Percentiles rank a stretch among this genome's conserved stretches.
Conservation (phyloP, 2,329 filamentous ascomycete genomes). For the Fragosphaeria purpurea region DNA sequence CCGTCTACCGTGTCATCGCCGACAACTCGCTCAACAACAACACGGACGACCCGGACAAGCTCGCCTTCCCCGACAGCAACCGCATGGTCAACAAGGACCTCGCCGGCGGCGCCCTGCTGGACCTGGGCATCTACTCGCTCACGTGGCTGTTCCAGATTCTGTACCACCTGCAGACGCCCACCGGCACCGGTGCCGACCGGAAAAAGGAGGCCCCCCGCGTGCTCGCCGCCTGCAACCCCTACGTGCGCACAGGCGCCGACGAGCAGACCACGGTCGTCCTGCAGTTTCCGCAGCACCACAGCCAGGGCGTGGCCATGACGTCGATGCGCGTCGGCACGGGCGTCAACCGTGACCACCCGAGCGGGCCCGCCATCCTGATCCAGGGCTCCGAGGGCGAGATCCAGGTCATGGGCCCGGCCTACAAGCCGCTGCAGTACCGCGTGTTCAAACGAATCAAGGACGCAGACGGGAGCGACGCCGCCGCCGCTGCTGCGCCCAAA, state of each 20-base stretch:
- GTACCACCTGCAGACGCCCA: conserved; percentile 61
- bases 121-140: conserved; percentile 79
- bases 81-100: conserved; percentile 76
- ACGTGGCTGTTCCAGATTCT: conserved; percentile 88
- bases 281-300: conserved; percentile 58
- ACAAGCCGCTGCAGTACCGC: conserved; percentile 54
- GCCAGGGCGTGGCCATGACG: conserved; percentile 63
- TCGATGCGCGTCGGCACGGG: conserved; percentile 51
- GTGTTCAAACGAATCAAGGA: conserved; percentile 46
- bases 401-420: conserved; percentile 64
- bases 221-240: conserved; percentile 59
- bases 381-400: conserved; percentile 76
- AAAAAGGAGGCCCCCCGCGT: conserved; percentile 61
- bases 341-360: conserved; percentile 49
- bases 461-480: conserved; percentile 15
- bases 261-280: conserved; percentile 70
- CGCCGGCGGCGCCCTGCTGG: conserved; percentile 72
- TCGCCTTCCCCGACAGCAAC: conserved; percentile 50
- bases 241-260: conserved; percentile 60
- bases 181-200: conserved; percentile 25
- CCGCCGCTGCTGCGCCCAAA: conserved; percentile 26
- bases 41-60: conserved; percentile 36
- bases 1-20: conserved; percentile 50
- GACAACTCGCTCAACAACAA: conserved; percentile 53
- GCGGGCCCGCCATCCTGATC: conserved; percentile 62